phyloP scores from a whole-genome alignment of 148 eudicot genomes.

The Rhododendron henanense region DNA sequence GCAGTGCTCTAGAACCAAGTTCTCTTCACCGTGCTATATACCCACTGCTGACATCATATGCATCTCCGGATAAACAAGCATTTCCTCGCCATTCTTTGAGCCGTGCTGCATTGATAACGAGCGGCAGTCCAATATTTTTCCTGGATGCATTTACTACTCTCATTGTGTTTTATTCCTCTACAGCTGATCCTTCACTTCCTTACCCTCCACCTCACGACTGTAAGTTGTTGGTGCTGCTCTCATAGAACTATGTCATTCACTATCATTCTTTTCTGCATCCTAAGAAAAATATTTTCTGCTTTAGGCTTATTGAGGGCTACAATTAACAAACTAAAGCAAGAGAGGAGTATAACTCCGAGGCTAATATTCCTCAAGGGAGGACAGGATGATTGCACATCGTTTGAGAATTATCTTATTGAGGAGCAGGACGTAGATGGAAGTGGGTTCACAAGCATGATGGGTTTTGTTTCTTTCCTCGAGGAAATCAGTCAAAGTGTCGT shows the following conservation, averaged over 20 bases:
- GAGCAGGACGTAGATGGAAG: conserved; percentile 93
- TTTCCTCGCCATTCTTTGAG: conserved; percentile 98
- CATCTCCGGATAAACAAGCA: conserved; percentile 83
- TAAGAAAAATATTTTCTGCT: conserved; percentile 9
- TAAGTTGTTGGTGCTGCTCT: conserved; percentile 38
- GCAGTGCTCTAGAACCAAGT: conserved; percentile 96
- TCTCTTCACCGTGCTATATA: conserved; percentile 89
- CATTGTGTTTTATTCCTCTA: conserved; percentile 87
- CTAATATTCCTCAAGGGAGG: conserved; percentile 84
- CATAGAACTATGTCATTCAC: background rate
- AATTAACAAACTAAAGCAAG: conserved; percentile 90
- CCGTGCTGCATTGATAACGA: conserved; percentile 92
- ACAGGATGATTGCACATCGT: conserved; percentile 77
- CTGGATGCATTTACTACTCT: conserved; percentile 89
- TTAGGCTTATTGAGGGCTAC: conserved; percentile 71
- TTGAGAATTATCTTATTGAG: conserved; percentile 91
- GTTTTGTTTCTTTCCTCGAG: conserved; percentile 94
- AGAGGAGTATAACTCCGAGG: conserved; percentile 88
- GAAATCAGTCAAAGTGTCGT: conserved; percentile 65
- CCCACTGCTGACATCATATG: conserved; percentile 76
- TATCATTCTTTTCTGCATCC: background rate
- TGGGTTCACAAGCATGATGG: conserved; percentile 81
- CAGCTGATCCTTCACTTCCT: conserved; percentile 85
- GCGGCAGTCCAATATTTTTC: conserved; percentile 95
- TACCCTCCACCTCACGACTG: conserved; percentile 97